A percentile compares a stretch with the other conserved stretches of the same genome.
Evolutionary conservation across 2,329 filamentous ascomycete genomes (phyloP).

Genomic region (Mariannaea sp.): DNA sequence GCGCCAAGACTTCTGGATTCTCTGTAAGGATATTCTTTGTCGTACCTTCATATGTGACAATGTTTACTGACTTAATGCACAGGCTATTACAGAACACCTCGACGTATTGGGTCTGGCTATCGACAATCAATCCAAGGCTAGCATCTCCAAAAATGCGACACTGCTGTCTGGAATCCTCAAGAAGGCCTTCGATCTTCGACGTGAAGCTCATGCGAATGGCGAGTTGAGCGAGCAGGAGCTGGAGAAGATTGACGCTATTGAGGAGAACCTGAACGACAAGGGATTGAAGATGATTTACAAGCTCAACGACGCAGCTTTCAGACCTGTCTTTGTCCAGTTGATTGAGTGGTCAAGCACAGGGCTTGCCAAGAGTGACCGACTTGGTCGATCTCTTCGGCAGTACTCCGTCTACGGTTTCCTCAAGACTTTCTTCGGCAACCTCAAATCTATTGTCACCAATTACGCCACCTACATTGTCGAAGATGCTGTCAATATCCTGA

Average conservation of each 20-base stretch:
- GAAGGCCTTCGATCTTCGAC: conserved; percentile 67
- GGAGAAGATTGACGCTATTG: conserved; percentile 61
- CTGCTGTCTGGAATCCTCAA: conserved; percentile 70
- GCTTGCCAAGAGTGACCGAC: conserved; percentile 64
- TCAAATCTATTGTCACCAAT: conserved; percentile 92
- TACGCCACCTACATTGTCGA: conserved; percentile 88
- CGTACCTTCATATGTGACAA: neutral
- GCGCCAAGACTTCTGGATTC: conserved; percentile 65
- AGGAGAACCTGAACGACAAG: conserved; percentile 69
- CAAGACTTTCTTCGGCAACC: conserved; percentile 75
- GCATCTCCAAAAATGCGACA: conserved; percentile 75
- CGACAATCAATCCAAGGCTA: conserved; percentile 76
- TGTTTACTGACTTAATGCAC: conserved; percentile 40
- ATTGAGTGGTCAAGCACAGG: conserved; percentile 76
- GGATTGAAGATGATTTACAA: conserved; percentile 93
- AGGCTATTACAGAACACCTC: conserved; percentile 72
- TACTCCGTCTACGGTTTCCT: conserved; percentile 84
- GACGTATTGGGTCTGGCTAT: conserved; percentile 72
- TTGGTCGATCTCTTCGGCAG: conserved; percentile 64
- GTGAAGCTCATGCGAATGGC: conserved; percentile 56
- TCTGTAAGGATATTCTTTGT: conserved; percentile 55
- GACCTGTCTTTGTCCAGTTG: conserved; percentile 86
- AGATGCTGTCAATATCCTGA: conserved; percentile 69
- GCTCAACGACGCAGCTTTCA: conserved; percentile 91
- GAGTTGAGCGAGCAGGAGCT: conserved; percentile 50